Conservation (phyloP, 2,329 filamentous ascomycete species). For the Xylariales sp. region DNA sequence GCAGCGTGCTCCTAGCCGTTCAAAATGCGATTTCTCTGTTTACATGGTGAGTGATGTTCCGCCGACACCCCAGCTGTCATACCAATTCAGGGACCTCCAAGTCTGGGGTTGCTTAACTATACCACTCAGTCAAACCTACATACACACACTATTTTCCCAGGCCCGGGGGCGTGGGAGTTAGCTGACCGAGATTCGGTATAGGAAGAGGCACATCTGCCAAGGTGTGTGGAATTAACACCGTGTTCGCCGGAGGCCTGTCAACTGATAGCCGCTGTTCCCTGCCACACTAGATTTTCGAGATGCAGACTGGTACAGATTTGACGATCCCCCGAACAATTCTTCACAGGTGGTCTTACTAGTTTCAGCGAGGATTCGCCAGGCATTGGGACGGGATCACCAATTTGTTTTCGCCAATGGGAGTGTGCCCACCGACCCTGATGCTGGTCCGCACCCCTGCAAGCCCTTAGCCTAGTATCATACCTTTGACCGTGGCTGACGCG, state of each 20-base stretch:
- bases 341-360: conserved; percentile 29
- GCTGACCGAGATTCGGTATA: conserved; percentile 35
- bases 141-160: not conserved
- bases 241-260: conserved; percentile 11
- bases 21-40: conserved; percentile 42
- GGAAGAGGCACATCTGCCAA: conserved; percentile 45
- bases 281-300: conserved; percentile 44
- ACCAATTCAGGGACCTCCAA: not conserved
- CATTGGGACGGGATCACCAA: conserved; percentile 43
- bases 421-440: conserved; percentile 41
- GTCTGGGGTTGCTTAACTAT: not conserved
- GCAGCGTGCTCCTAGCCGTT: conserved; percentile 18
- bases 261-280: conserved; percentile 16
- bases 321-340: conserved; percentile 3
- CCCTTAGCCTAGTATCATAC: not conserved
- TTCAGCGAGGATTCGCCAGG: conserved; percentile 44
- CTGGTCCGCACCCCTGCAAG: conserved; percentile 36
- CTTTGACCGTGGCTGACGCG: conserved; percentile 23
- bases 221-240: conserved; percentile 28
- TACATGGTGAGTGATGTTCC: conserved; percentile 34
- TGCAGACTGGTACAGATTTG: conserved; percentile 44
- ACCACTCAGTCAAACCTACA: not conserved
- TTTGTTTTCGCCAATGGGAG: conserved; percentile 46
- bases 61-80: not conserved
- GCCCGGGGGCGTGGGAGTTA: conserved; percentile 19